phyloP scores from a whole-genome alignment of 2,329 filamentous ascomycete species.

The Verticillium dahliae region DNA sequence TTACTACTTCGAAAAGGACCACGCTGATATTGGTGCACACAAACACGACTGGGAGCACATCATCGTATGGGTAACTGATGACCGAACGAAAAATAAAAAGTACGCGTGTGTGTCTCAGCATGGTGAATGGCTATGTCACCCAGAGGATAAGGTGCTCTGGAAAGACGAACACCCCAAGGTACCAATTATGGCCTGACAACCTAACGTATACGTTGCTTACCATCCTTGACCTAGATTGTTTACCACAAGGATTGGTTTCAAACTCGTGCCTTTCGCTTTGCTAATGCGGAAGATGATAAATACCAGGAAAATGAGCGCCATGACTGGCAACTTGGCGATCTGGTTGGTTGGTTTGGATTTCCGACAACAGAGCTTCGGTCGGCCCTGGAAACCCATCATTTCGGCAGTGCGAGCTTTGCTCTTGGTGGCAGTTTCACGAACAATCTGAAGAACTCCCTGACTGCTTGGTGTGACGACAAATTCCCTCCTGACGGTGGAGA shows the following conservation, averaged over 20 bases:
- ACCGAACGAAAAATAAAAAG: not conserved
- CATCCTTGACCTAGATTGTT: not conserved
- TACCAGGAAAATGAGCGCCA: not conserved
- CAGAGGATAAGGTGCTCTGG: not conserved
- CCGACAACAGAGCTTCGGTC: not conserved
- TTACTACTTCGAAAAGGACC: slow-evolving; percentile 19
- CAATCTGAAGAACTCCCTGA: not conserved
- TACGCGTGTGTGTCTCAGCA: not conserved
- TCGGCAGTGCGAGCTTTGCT: not conserved
- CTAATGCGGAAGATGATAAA: not conserved
- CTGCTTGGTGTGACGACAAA: not conserved
- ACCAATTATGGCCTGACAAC: not conserved
- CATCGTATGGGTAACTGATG: not conserved
- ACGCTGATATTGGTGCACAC: slow-evolving; percentile 19
- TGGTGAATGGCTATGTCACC: not conserved
- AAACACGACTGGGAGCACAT: slow-evolving; percentile 33
- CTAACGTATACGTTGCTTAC: not conserved
- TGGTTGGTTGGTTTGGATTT: not conserved
- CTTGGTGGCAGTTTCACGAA: not conserved
- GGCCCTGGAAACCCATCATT: not conserved
- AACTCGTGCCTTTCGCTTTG: not conserved
- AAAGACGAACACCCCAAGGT: not conserved
- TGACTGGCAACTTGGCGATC: not conserved
- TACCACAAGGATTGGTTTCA: not conserved
- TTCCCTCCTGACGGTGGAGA: not conserved